These are phyloP conservation scores for Ambrosiella xylebori DNA, from an alignment of 2,329 filamentous ascomycete genomes.

Conservation along the genomic window DNA sequence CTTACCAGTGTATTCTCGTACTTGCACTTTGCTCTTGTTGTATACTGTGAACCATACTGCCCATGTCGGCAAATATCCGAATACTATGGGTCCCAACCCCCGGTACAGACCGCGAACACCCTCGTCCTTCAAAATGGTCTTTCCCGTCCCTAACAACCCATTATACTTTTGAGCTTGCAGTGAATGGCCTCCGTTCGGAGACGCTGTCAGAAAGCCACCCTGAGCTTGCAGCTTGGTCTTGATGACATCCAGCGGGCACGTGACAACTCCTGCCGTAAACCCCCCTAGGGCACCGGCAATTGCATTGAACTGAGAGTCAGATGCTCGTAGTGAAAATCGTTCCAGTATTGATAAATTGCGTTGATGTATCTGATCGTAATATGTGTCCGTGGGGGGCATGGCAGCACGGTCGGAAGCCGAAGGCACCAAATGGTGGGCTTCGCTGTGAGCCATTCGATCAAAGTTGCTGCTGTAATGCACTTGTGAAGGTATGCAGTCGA, in stretches of 20 bases:
- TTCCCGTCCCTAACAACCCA: conserved; percentile 72
- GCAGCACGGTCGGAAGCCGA: conserved; percentile 9
- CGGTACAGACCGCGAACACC: conserved; percentile 82
- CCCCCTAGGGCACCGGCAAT: conserved; percentile 77
- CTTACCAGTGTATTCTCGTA: conserved; percentile 49
- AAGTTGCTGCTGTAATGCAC: neutral
- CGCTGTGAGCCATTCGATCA: conserved; percentile 12
- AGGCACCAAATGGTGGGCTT: conserved; percentile 11
- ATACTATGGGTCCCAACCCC: conserved; percentile 79
- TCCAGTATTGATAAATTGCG: conserved; percentile 29
- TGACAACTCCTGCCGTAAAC: conserved; percentile 83
- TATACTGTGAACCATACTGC: conserved; percentile 97
- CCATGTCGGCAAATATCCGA: conserved; percentile 95
- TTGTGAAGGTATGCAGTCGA: neutral
- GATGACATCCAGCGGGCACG: conserved; percentile 94
- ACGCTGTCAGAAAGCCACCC: conserved; percentile 46
- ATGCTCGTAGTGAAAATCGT: conserved; percentile 37
- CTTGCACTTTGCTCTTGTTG: conserved; percentile 65
- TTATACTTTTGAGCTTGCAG: conserved; percentile 52
- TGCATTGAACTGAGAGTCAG: conserved; percentile 56
- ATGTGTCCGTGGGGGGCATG: conserved; percentile 6
- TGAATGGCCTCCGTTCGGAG: conserved; percentile 28
- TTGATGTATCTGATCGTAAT: conserved; percentile 27
- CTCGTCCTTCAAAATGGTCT: conserved; percentile 72
- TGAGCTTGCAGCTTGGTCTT: conserved; percentile 97